Evolutionary conservation across 1,284 basidiomycete genomes (phyloP), one percentile per base, ranked within the genome.

Genomic region (Rhodofomes roseus): DNA sequence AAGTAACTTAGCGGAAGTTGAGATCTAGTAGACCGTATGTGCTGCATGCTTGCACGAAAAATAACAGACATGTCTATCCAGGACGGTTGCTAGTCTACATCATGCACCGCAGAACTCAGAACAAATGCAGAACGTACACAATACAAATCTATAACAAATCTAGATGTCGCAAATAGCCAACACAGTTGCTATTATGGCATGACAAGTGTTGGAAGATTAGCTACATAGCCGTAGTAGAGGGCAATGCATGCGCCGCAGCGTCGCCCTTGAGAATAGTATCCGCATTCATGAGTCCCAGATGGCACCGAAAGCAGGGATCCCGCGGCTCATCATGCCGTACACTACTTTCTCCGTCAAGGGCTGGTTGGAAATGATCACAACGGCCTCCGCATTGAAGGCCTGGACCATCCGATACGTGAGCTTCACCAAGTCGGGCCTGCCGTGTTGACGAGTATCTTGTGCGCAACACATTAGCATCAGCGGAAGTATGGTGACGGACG

Each of bases 401-500:
- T 75, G 76, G 9, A 83, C 81, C 55, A 85, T 74, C 40, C 79
- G 76, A 61, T 81, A 80, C 9, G 80, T 80, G 59, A 84, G 70
- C 66, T 82, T 82, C 55, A 85, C 80, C 81, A 84, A 82, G 70
- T 84, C 82, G 2, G 83, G 83, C 66, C 83, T 83, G 12, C 83
- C 83, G 60, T 84, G 78, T 44, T 72, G 76, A 36, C 81, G 80
- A 14, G 84, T 85, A 62, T 85, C 82, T 65, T 52, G 4, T 11
- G n/a, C 23, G 54, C 55, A 12, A 8, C 34, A 12, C 12, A 37
- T 61, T 48, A 61, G 23, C 58, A 43, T 18, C 2, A 20, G 16
- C 29, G 14, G 22, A 4, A 46, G 27, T 34, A 23, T 46, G 18
- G n/a, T 20, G 4, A 56, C 25, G 18, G 27, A 11, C 16, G 22